A percentile compares a stretch with the other conserved stretches of the same genome.
phyloP scores from a whole-genome alignment of 2,329 filamentous ascomycete genomes.

The Diplodia intermedia region DNA sequence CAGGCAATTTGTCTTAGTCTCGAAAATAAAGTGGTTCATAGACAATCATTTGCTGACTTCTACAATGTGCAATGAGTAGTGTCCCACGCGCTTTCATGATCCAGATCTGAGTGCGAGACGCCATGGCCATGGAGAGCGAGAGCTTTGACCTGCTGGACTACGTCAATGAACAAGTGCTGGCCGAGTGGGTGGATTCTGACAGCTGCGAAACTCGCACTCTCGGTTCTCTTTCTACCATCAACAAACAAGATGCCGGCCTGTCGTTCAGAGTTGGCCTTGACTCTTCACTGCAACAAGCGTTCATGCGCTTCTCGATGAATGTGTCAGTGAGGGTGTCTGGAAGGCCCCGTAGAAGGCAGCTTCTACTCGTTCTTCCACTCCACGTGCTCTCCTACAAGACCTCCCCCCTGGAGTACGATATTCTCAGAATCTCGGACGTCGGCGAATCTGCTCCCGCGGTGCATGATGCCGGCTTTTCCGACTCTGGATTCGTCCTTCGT shows the following conservation, averaged over 20 bases:
- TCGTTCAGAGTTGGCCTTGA: constrained; percentile 21
- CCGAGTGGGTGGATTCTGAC: constrained; percentile 19
- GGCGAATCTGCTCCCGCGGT: not conserved
- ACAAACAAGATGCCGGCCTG: constrained; percentile 23
- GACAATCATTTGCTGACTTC: constrained; percentile 6
- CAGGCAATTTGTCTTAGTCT: not conserved
- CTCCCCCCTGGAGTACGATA: constrained; percentile 1
- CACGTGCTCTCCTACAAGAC: constrained; percentile 2
- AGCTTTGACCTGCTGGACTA: constrained; percentile 4
- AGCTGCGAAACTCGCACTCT: constrained; percentile 1
- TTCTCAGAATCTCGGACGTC: constrained; percentile 1
- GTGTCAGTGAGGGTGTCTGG: constrained; percentile 21
- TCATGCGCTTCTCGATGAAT: constrained; percentile 24
- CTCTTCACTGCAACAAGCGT: not conserved
- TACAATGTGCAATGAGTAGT: constrained; percentile 1
- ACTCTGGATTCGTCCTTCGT: constrained; percentile 8
- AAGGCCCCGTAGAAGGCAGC: not conserved
- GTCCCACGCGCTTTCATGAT: not conserved
- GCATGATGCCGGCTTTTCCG: constrained; percentile 27
- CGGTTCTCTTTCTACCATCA: constrained; percentile 14
- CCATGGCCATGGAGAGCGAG: constrained; percentile 9
- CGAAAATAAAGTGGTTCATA: not conserved
- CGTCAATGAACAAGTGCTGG: constrained; percentile 23
- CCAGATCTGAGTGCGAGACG: not conserved
- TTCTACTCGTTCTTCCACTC: constrained; percentile 18